Evolutionary conservation across 139 green algal genomes (phyloP), one percentile per base, ranked within the genome.

Genomic region (Chlamydomonas asymmetrica): DNA sequence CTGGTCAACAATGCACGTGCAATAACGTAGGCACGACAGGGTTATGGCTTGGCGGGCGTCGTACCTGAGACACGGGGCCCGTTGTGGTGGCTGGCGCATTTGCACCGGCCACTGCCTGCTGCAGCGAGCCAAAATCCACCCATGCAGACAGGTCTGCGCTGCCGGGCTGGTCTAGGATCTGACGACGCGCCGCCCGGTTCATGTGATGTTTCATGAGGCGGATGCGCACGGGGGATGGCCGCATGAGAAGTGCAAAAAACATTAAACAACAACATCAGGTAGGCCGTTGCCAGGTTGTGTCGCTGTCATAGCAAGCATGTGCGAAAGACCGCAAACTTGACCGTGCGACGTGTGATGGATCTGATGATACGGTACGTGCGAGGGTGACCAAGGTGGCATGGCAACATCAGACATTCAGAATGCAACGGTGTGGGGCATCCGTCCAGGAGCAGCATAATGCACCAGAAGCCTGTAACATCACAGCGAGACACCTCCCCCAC

Each of bases 51-150:
- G 63, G 18, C 63, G 54, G 49, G 37, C 76, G 4, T 79, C 67
- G 25, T 79, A 73, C 61, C 37, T 16, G 18, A 43, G 61, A 5
- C 38, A 49, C 10, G 31, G 61, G 34, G 61, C 34, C 7, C 34
- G 61, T 18, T 4, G 31, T 2, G 61, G 29, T 13, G 61, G 31
- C 61, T 48, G 32, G 32, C 65, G 5, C n/a, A n/a, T n/a, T n/a
- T n/a, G 65, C 29, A 7, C 69, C 37, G 22, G 18, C 57, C 0
- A 86, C 90, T 0, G 75, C 81, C 37, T 81, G 60, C 50, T 81
- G 74, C 66, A 97, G 77, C 1, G 92, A 86, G 4, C 43, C 71
- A 70, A 98, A 99, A 86, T 99, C 96, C 25, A 99, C 96, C 66
- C 92, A 93, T 2, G 91, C 91, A 71, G 82, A 95, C 35, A 99